A percentile compares a stretch with the other conserved stretches of the same genome.
Evolutionary conservation across 2,329 filamentous ascomycete species (phyloP).

Genomic region (Arthroderma uncinatum): DNA sequence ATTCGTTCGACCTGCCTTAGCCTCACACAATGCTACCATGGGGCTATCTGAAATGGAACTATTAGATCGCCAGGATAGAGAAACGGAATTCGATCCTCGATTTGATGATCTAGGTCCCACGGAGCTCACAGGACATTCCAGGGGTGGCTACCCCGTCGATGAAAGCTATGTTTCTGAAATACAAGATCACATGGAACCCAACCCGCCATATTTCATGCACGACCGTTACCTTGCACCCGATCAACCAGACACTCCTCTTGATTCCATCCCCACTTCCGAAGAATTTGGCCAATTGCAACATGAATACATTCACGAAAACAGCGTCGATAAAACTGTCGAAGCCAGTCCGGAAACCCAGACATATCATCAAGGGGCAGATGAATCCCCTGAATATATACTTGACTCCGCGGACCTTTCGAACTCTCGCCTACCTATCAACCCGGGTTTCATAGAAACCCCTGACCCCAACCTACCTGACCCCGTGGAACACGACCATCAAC

Average conservation of each 20-base stretch:
- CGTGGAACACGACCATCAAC: not conserved
- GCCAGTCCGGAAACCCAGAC: not conserved
- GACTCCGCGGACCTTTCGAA: not conserved
- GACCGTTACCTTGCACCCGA: not conserved
- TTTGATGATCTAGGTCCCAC: not conserved
- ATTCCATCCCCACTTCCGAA: not conserved
- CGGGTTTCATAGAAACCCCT: not conserved
- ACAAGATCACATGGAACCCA: not conserved
- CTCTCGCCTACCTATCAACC: conserved; percentile 6
- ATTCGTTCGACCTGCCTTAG: not conserved
- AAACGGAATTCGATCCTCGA: not conserved
- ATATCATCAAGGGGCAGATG: not conserved
- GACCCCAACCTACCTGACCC: not conserved
- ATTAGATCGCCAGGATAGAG: not conserved
- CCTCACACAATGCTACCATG: not conserved
- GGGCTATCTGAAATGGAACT: not conserved
- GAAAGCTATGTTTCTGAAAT: not conserved
- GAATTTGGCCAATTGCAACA: not conserved
- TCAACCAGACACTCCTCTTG: not conserved
- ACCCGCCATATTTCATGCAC: not conserved
- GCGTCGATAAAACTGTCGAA: not conserved
- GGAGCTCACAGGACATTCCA: not conserved
- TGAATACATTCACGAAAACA: not conserved
- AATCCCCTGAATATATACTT: not conserved
- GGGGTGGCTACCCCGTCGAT: not conserved